Evolutionary conservation across 2,329 filamentous ascomycete genomes (phyloP).

Genomic region (Ophiostoma sp.): DNA sequence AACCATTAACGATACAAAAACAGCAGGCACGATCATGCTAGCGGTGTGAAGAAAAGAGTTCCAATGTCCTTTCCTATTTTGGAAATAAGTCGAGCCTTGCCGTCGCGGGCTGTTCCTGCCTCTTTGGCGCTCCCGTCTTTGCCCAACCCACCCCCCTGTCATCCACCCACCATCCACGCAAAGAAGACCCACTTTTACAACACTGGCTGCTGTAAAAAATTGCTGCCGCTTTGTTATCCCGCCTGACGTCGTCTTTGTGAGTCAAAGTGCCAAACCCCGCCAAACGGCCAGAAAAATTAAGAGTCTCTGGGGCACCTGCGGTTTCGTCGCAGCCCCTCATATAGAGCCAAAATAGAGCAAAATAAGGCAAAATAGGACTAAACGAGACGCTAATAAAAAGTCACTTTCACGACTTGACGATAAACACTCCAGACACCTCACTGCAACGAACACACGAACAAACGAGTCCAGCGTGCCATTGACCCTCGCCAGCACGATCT

Average conservation of each 20-base stretch:
- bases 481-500: not conserved
- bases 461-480: not conserved
- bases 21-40: not conserved
- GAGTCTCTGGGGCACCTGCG: not conserved
- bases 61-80: not conserved
- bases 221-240: slow-evolving; percentile 6
- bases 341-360: slow-evolving; percentile 8
- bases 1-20: not conserved
- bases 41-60: not conserved
- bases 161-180: not conserved
- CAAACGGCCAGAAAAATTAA: slow-evolving; percentile 14
- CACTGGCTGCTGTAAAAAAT: slow-evolving; percentile 6
- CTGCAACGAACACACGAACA: not conserved
- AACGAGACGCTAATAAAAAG: slow-evolving; percentile 2
- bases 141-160: slow-evolving; percentile 10
- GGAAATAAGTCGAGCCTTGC: slow-evolving; percentile 12
- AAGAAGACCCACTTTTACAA: not conserved
- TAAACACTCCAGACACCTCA: not conserved
- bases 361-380: slow-evolving; percentile 7
- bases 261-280: slow-evolving; percentile 25
- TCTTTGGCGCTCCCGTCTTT: slow-evolving; percentile 7
- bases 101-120: slow-evolving; percentile 13
- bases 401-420: not conserved
- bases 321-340: slow-evolving; percentile 19
- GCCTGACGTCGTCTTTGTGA: slow-evolving; percentile 19